Conservation (phyloP, 495 filamentous ascomycete genomes). For the Bombardia bombarda region DNA sequence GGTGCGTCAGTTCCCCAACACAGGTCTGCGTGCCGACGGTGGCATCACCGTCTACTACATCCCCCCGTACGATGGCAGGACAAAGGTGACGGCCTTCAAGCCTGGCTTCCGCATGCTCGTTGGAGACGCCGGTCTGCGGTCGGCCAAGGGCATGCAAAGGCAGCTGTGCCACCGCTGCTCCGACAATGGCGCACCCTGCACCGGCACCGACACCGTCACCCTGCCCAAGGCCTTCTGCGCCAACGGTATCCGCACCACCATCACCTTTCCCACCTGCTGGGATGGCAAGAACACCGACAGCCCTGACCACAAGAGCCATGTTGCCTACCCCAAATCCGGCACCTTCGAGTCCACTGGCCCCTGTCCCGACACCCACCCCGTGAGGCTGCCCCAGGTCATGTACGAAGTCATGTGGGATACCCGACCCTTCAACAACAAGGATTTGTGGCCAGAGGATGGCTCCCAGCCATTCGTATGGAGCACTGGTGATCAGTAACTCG, state of each 20-base stretch:
- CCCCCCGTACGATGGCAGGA: slow-evolving; percentile 20
- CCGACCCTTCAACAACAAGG: slow-evolving; percentile 21
- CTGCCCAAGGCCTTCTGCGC: slow-evolving; percentile 22
- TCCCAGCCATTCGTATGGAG: slow-evolving; percentile 40
- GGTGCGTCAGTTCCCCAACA: slow-evolving; percentile 14
- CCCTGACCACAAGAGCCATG: slow-evolving; percentile 29
- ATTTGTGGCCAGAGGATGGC: slow-evolving; percentile 31
- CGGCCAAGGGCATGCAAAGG: slow-evolving; percentile 17
- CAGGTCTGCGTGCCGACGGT: slow-evolving; percentile 12
- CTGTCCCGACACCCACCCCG: slow-evolving; percentile 23
- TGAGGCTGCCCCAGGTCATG: slow-evolving; percentile 27
- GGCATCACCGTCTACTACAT: slow-evolving; percentile 35
- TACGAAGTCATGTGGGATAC: slow-evolving; percentile 39
- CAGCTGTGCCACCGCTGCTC: slow-evolving; percentile 32
- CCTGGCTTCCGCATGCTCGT: slow-evolving; percentile 64
- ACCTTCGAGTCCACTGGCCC: slow-evolving; percentile 15
- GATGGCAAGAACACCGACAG: slow-evolving; percentile 18
- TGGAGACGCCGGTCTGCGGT: slow-evolving; percentile 43
- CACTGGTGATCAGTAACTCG: slow-evolving; percentile 24
- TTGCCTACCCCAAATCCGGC: slow-evolving; percentile 23
- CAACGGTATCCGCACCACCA: slow-evolving; percentile 27
- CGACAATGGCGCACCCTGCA: slow-evolving; percentile 11
- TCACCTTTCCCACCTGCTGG: slow-evolving; percentile 21
- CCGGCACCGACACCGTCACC: slow-evolving; percentile 13
- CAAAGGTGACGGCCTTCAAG: slow-evolving; percentile 32